Conservation (phyloP, 2,329 filamentous ascomycete species). For the Plectosphaerella plurivora region DNA sequence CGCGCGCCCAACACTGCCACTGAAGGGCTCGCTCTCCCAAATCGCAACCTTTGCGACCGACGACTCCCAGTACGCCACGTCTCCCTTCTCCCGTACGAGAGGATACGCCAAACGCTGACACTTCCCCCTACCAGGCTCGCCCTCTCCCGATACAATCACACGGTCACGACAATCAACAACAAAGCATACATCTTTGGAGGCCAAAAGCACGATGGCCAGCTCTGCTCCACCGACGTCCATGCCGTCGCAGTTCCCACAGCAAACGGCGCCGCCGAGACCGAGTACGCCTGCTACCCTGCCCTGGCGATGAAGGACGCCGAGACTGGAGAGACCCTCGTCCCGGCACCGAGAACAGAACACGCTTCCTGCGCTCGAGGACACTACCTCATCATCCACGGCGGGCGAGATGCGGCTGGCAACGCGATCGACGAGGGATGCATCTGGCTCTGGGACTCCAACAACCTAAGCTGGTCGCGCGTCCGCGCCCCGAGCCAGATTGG, state of each 20-base stretch:
- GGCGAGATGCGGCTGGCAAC: slow-evolving; percentile 21
- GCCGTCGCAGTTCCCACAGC: slow-evolving; percentile 41
- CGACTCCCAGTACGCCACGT: slow-evolving; percentile 19
- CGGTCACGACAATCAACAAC: slow-evolving; percentile 45
- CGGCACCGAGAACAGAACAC: slow-evolving; percentile 26
- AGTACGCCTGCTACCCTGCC: slow-evolving; percentile 27
- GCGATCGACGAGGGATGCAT: slow-evolving; percentile 26
- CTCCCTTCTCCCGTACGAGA: neutral
- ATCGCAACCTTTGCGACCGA: slow-evolving; percentile 30
- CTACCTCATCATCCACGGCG: slow-evolving; percentile 29
- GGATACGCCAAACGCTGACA: neutral
- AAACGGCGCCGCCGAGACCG: slow-evolving; percentile 28
- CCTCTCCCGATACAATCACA: slow-evolving; percentile 45
- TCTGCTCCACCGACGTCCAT: slow-evolving; percentile 47
- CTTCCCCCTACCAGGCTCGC: slow-evolving; percentile 16
- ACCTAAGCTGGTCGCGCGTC: slow-evolving; percentile 26
- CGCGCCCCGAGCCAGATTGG: slow-evolving; percentile 23
- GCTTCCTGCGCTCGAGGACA: slow-evolving; percentile 27
- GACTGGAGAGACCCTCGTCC: slow-evolving; percentile 22
- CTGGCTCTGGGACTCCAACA: slow-evolving; percentile 32
- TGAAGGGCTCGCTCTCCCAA: slow-evolving; percentile 44
- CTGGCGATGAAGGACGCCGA: slow-evolving; percentile 18
- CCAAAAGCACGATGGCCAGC: slow-evolving; percentile 26
- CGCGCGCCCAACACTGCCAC: slow-evolving; percentile 45
- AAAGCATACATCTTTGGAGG: slow-evolving; percentile 55